Evolutionary conservation across 495 filamentous ascomycete genomes (phyloP), one percentile per base, ranked within the genome.

Genomic region (Aspergillus campestris): DNA sequence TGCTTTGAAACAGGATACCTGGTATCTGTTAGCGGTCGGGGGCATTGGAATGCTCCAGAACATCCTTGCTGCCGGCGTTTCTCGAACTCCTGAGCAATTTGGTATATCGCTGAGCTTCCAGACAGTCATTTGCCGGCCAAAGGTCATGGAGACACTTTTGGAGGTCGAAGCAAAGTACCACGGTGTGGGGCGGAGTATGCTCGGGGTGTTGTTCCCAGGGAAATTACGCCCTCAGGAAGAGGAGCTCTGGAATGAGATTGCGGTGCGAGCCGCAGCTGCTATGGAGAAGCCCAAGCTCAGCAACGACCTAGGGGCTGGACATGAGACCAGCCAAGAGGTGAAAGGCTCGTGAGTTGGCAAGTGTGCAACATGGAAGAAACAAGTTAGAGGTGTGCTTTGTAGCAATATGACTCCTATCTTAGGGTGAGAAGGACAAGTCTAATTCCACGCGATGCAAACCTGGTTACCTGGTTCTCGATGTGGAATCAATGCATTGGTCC

Each of bases 21-120:
- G 70, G 71, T 73, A 55, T 47, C 50, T 76, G 3, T 46, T 76
- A 15, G 65, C 54, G 5, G 57, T 74, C 7, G 69, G 70, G 0
- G 65, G 49, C 1, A 41, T 75, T 10, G 70, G 73, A 7, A 75
- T 71, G 52, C 43, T 73, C 9, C 73, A 76, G 37, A 75, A 72
- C 39, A 45, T 63, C 5, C 52, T 65, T 33, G 57, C 67, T 1
- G 71, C 70, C 0, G 66, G 61, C 28, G 27, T 54, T 50, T 56
- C 47, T 31, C 54, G 66, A 7, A 47, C 44, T 0, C 64, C 62
- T 6, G 49, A 39, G 0, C 49, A 48, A 28, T 60, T 60, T 40
- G 62, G 60, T 3, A 48, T 67, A 7, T 62, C 56, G 5, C 41
- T 69, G 14, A 46, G 60, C 2, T 57, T 51, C 31, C 36, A 44